Conservation (phyloP, 192 early-diverging fungal genomes). For the Coemansia sp. region DNA sequence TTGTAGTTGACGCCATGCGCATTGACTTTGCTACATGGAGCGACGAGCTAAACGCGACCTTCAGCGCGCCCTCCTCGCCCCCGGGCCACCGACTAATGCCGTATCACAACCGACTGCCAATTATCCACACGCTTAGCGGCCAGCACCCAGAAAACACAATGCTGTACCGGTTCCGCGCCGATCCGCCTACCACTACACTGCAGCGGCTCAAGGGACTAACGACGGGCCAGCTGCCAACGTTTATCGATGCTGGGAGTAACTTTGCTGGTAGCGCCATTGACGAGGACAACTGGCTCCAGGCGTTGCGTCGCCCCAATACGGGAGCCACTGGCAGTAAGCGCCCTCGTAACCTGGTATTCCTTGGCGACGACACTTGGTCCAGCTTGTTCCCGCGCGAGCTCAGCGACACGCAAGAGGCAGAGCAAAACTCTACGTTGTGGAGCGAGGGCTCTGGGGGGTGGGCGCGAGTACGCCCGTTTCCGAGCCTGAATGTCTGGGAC, state of each 20-base stretch:
- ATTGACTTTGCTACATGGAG: slow-evolving; percentile 64
- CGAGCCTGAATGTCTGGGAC: slow-evolving; percentile 80
- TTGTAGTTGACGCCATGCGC: slow-evolving; percentile 74
- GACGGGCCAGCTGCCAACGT: slow-evolving; percentile 78
- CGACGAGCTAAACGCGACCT: slow-evolving; percentile 18
- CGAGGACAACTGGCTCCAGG: slow-evolving; percentile 77
- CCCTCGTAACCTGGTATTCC: slow-evolving; percentile 64
- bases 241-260: slow-evolving; percentile 77
- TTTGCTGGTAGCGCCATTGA: slow-evolving; percentile 75
- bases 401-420: slow-evolving; percentile 21
- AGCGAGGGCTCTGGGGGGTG: slow-evolving; percentile 12
- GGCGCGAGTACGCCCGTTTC: slow-evolving; percentile 67
- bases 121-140: slow-evolving; percentile 52
- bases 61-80: not conserved
- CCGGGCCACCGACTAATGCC: slow-evolving; percentile 13
- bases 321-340: not conserved
- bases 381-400: slow-evolving; percentile 76
- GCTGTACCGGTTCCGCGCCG: slow-evolving; percentile 71
- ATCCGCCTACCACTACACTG: slow-evolving; percentile 77
- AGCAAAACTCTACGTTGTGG: slow-evolving; percentile 14
- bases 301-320: slow-evolving; percentile 43
- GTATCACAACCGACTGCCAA: slow-evolving; percentile 43
- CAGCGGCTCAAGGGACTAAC: slow-evolving; percentile 80
- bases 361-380: slow-evolving; percentile 97
- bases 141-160: slow-evolving; percentile 57